These are phyloP conservation scores for Gossypium arboreum DNA, from an alignment of 345 rosid species.

Conservation along the genomic window DNA sequence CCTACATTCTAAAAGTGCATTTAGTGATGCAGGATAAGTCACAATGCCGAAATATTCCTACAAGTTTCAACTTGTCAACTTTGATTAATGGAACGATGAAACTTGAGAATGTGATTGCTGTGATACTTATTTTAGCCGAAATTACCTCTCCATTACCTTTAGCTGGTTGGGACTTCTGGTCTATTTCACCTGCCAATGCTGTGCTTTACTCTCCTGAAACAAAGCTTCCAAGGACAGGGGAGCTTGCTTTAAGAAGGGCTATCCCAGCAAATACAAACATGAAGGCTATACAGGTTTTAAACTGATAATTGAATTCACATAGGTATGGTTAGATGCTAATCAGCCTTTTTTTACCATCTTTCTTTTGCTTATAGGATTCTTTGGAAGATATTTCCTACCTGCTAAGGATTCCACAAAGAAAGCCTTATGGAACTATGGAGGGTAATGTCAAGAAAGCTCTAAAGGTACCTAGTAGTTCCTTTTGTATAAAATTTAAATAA, in stretches of 20 bases:
- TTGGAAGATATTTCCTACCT: constrained; percentile 88
- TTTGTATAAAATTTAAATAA: neutral
- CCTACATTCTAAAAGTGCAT: constrained; percentile 18
- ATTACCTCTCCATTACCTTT: constrained; percentile 6
- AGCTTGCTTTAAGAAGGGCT: constrained; percentile 83
- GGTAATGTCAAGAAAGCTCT: constrained; percentile 90
- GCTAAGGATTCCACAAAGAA: constrained; percentile 92
- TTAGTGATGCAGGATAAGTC: neutral
- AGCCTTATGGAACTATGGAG: constrained; percentile 97
- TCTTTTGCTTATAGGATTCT: constrained; percentile 47
- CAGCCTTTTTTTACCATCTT: constrained; percentile 18
- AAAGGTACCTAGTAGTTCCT: constrained; percentile 39
- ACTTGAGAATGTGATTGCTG: constrained; percentile 3
- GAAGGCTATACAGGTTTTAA: constrained; percentile 68
- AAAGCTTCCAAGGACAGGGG: constrained; percentile 81
- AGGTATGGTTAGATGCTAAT: constrained; percentile 6
- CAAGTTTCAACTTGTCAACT: constrained; percentile 20
- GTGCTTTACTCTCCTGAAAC: constrained; percentile 16
- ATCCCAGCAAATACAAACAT: constrained; percentile 88
- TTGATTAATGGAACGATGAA: constrained; percentile 5
- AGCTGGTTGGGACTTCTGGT: constrained; percentile 7
- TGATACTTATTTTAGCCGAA: constrained; percentile 1
- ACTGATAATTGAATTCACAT: constrained; percentile 2
- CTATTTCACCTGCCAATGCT: constrained; percentile 13
- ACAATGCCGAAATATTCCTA: neutral